phyloP scores from a whole-genome alignment of 257 asterid species.

The Jacaranda mimosifolia region DNA sequence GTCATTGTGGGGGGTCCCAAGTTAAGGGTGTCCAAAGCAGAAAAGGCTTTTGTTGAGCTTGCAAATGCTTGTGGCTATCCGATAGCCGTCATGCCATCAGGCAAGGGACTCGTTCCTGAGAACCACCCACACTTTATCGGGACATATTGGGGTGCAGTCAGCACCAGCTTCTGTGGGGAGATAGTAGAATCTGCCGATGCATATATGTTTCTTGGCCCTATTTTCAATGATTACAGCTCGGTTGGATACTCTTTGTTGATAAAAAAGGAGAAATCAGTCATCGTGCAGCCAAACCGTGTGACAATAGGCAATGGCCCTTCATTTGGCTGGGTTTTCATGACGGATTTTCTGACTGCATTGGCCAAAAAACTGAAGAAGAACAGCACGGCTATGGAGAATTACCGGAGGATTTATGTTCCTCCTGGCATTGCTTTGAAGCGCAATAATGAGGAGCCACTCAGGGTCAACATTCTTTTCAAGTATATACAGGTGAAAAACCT shows the following conservation, averaged over 20 bases:
- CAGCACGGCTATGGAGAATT: slow-evolving; percentile 60
- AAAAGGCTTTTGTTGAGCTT: slow-evolving; percentile 48
- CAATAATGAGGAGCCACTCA: slow-evolving; percentile 50
- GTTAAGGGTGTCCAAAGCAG: slow-evolving; percentile 48
- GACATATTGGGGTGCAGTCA: slow-evolving; percentile 68
- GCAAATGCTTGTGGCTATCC: slow-evolving; percentile 62
- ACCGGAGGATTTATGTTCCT: slow-evolving; percentile 60
- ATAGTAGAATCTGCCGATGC: slow-evolving; percentile 68
- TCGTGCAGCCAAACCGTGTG: slow-evolving; percentile 67
- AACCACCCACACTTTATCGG: slow-evolving; percentile 61
- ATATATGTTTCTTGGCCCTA: slow-evolving; percentile 60
- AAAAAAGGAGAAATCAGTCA: slow-evolving; percentile 55
- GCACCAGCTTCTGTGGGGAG: slow-evolving; percentile 65
- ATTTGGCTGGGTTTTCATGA: slow-evolving; percentile 65
- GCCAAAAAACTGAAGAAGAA: slow-evolving; percentile 58
- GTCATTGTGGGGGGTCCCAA: slow-evolving; percentile 63
- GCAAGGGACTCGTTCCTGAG: slow-evolving; percentile 61
- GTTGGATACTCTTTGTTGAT: slow-evolving; percentile 65
- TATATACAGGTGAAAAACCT: slow-evolving; percentile 55
- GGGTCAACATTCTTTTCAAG: slow-evolving; percentile 68
- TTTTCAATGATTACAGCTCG: slow-evolving; percentile 65
- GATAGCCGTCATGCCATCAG: slow-evolving; percentile 61
- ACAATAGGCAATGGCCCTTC: slow-evolving; percentile 62
- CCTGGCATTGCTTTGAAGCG: slow-evolving; percentile 53
- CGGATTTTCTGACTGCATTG: slow-evolving; percentile 53